Conservation (phyloP, 73 alveolate genomes). For the Chromera velia region DNA sequence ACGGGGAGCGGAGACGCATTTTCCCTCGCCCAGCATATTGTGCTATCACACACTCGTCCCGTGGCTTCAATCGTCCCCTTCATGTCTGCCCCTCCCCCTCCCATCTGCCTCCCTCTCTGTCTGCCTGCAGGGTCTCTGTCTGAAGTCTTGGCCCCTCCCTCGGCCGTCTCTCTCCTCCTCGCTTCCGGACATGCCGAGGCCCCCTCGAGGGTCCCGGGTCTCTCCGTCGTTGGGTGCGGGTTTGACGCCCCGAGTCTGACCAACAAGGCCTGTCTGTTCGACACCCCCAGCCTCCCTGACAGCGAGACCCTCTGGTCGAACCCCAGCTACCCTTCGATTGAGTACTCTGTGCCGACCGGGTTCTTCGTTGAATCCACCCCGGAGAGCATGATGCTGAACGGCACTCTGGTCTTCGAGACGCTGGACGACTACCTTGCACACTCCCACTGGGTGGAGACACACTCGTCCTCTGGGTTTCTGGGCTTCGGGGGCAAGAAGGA, state of each 20-base stretch:
- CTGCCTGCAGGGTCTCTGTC: too few species aligned
- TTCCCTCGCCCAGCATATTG: too few species aligned
- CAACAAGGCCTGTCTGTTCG: slow-evolving; percentile 6
- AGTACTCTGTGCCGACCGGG: not conserved
- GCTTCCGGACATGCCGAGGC: not conserved
- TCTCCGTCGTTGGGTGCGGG: slow-evolving; percentile 5
- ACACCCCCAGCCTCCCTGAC: not conserved
- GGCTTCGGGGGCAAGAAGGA: slow-evolving; percentile 6
- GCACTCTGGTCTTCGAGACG: slow-evolving; percentile 3
- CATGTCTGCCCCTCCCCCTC: too few species aligned
- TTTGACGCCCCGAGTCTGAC: slow-evolving; percentile 3
- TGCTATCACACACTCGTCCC: too few species aligned
- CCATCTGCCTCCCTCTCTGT: too few species aligned
- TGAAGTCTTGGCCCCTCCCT: too few species aligned
- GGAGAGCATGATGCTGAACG: not conserved
- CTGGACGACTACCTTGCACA: slow-evolving; percentile 1
- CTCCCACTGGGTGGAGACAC: slow-evolving; percentile 7
- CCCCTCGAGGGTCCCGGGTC: slow-evolving; percentile 1
- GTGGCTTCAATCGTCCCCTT: too few species aligned
- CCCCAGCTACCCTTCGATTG: slow-evolving; percentile 11
- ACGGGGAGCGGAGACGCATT: too few species aligned
- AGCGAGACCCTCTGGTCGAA: not conserved
- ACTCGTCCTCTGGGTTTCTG: not conserved
- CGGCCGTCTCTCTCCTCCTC: not conserved
- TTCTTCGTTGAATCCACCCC: slow-evolving; percentile 3